Percentiles rank a stretch among this genome's conserved stretches.
phyloP scores from a whole-genome alignment of 1,139 yeast genomes.

The Yamadazyma dendronema region DNA sequence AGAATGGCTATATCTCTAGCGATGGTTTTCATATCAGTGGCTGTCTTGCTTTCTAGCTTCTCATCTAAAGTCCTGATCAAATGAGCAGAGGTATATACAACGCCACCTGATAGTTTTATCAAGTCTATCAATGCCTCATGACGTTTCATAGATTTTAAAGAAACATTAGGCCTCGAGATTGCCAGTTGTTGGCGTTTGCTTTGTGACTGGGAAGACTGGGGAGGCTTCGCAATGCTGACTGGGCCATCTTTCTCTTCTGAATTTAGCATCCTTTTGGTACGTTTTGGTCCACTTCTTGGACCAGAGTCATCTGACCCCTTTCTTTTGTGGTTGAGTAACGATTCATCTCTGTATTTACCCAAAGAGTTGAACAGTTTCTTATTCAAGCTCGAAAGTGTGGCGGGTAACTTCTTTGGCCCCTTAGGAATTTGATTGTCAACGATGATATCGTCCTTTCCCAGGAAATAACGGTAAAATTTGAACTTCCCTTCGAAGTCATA shows the following conservation, averaged over 20 bases:
- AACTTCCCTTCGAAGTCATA: conserved; percentile 73
- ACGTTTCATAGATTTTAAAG: conserved; percentile 31
- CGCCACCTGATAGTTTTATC: conserved; percentile 43
- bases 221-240: no score
- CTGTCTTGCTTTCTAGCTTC: conserved; percentile 31
- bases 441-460: conserved; percentile 8
- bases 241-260: no score
- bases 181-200: neutral
- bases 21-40: conserved; percentile 48
- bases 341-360: conserved; percentile 19
- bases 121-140: conserved; percentile 32
- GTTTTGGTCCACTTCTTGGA: neutral
- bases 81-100: conserved; percentile 33
- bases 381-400: conserved; percentile 18
- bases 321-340: conserved; percentile 14
- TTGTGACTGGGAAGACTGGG: neutral
- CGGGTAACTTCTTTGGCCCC: conserved; percentile 1
- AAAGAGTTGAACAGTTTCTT: conserved; percentile 19
- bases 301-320: conserved; percentile 14
- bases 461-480: conserved; percentile 69
- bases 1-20: conserved; percentile 41
- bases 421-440: conserved; percentile 3
- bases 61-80: conserved; percentile 38
- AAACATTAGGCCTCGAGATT: conserved; percentile 7
- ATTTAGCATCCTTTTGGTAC: no score